Evolutionary conservation across 495 filamentous ascomycete genomes (phyloP).

Genomic region (Niebla homalea): DNA sequence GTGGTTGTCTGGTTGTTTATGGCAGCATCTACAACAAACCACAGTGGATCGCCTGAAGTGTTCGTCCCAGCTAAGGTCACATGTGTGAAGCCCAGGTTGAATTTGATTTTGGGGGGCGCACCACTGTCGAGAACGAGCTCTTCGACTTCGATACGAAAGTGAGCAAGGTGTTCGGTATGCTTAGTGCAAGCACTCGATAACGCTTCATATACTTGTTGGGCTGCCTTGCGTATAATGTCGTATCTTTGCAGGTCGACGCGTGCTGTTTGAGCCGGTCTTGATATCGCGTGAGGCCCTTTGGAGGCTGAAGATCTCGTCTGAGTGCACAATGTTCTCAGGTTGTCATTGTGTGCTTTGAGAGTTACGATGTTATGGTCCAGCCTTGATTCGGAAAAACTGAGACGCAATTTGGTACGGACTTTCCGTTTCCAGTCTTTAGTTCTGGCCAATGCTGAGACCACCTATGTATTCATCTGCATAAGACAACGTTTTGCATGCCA

Average conservation of each 20-base stretch:
- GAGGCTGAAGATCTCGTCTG: conserved; percentile 1
- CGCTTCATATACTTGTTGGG: conserved; percentile 23
- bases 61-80: background rate
- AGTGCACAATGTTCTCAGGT: conserved; percentile 7
- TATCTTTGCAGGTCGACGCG: conserved; percentile 10
- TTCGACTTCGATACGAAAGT: conserved; percentile 23
- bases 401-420: conserved; percentile 9
- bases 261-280: background rate
- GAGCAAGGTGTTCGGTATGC: conserved; percentile 22
- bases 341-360: conserved; percentile 10
- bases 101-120: conserved; percentile 11
- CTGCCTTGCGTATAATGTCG: conserved; percentile 18
- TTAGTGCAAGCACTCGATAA: conserved; percentile 21
- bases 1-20: background rate
- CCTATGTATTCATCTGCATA: too few relatives aligned
- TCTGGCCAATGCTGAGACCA: background rate
- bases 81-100: conserved; percentile 18
- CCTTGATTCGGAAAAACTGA: conserved; percentile 13
- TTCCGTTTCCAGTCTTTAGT: conserved; percentile 5
- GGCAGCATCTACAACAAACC: conserved; percentile 16
- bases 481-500: background rate
- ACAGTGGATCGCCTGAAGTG: conserved; percentile 3
- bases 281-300: background rate
- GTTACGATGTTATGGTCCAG: conserved; percentile 3
- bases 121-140: background rate